Base-by-base conservation (phyloP, 805 yeast genomes). In the Scheffersomyces lignosus region DNA sequence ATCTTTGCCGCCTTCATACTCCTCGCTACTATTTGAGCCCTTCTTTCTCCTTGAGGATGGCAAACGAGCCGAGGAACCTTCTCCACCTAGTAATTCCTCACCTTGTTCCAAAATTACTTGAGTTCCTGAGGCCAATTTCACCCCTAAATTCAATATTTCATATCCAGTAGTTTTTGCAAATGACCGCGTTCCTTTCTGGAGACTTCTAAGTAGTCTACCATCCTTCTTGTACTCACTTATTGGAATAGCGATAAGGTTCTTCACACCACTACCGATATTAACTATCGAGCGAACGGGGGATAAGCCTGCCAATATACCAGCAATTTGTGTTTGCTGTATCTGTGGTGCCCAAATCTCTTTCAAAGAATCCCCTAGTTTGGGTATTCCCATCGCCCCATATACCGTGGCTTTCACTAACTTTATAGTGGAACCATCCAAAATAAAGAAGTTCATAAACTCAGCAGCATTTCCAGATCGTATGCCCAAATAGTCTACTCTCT, bases 271-370 rank as follows among this genome's bases (percentile, higher is more conserved):
- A 0, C 96, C 90, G 18, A 91, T 74, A 41, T 83, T 79, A 10
- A 86, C 82, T 17, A 89, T 64, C 0, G 96, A 80, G 44, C 83
- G 71, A 4, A 91, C 76, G 0, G 97, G 91, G 0, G 90, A 83
- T 18, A 93, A 64, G 0, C 98, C 99, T 0, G 89, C 78, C 12
- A 93, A 60, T 5, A 93, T 81, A 2, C 89, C 91, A 5, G 81
- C 77, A 9, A 93, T 59, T 60, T 91, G 98, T 22, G 81, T 82
- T n/a, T 77, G 71, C 29, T 81, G 80, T 40, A 91, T 86, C 56
- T 89, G 95, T 0, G 96, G 96, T 54, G 82, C 77, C 96, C 97
- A 93, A 5, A 77, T 66, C n/a, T 73, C 77, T 39, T 80, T 80
- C 27, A 93, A 66, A 12, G 72, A 56, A 10, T 54, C 51, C 5